phyloP scores from a whole-genome alignment of 345 rosid species.

The Angophora floribunda region DNA sequence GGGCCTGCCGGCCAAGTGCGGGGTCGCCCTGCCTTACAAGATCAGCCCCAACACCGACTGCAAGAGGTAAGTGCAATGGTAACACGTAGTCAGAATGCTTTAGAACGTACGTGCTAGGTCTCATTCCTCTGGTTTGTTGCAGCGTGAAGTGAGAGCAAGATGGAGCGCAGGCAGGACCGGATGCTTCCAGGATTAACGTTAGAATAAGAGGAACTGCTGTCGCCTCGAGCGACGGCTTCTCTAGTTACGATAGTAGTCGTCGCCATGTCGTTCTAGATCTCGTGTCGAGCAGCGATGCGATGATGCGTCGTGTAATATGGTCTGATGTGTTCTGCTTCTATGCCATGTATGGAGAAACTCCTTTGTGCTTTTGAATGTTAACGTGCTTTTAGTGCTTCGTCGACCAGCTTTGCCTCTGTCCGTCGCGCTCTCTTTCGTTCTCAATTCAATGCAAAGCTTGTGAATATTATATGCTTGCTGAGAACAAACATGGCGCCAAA shows the following conservation, averaged over 20 bases:
- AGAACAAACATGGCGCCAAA: not conserved
- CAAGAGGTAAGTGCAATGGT: not conserved
- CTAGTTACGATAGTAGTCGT: not conserved
- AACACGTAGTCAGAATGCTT: not conserved
- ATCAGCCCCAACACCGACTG: slow-evolving; percentile 7
- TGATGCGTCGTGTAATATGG: not conserved
- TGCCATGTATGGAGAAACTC: not conserved
- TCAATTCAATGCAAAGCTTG: not conserved
- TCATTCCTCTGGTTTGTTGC: not conserved
- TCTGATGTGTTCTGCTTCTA: too few species aligned
- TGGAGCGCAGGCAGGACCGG: not conserved
- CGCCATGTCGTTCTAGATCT: not conserved
- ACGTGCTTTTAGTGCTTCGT: not conserved
- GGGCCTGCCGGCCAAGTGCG: slow-evolving; percentile 1
- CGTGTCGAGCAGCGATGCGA: not conserved
- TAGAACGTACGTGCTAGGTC: not conserved
- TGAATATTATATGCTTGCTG: not conserved
- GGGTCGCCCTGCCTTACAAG: slow-evolving; percentile 5
- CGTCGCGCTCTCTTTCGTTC: not conserved
- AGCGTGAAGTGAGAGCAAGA: not conserved
- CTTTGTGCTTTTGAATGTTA: not conserved
- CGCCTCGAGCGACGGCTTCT: not conserved
- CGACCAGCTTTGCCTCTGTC: not conserved
- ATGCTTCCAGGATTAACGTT: not conserved
- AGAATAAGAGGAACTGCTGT: not conserved